A percentile compares a stretch with the other conserved stretches of the same genome.
Conservation (phyloP, 805 yeast genomes). For the Cyberlindnera saturnus region DNA sequence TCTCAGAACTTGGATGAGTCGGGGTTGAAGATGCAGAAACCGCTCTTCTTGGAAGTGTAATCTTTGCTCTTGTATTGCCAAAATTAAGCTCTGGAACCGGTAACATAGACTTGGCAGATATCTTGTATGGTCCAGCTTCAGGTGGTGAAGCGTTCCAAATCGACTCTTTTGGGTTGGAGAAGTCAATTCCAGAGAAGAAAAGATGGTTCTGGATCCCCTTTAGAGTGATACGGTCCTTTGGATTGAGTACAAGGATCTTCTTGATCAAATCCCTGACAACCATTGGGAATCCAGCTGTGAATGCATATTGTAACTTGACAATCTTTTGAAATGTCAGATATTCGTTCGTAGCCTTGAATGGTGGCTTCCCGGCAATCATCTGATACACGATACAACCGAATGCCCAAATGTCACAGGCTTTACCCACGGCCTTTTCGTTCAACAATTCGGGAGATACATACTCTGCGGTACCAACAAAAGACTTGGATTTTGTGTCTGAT, state of each 20-base stretch:
- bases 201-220: constrained; percentile 54
- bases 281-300: constrained; percentile 79
- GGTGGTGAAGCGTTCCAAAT: constrained; percentile 62
- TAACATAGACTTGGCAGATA: constrained; percentile 74
- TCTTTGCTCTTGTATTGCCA: constrained; percentile 17
- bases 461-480: constrained; percentile 84
- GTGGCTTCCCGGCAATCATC: constrained; percentile 91
- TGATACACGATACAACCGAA: constrained; percentile 94
- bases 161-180: constrained; percentile 38
- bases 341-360: constrained; percentile 79
- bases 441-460: constrained; percentile 78
- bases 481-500: constrained; percentile 60
- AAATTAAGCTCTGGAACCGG: constrained; percentile 51
- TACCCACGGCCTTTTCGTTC: constrained; percentile 75
- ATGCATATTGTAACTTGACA: constrained; percentile 73
- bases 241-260: constrained; percentile 57
- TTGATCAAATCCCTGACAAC: constrained; percentile 68
- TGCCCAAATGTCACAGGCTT: constrained; percentile 98
- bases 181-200: constrained; percentile 53
- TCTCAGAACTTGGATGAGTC: neutral
- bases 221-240: constrained; percentile 55
- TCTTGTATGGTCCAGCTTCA: constrained; percentile 62
- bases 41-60: constrained; percentile 20
- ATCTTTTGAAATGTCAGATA: constrained; percentile 78
- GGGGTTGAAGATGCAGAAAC: constrained; percentile 21